Evolutionary conservation across 257 asterid species (phyloP), one percentile per base, ranked within the genome.

Genomic region (Solanum dulcamara): DNA sequence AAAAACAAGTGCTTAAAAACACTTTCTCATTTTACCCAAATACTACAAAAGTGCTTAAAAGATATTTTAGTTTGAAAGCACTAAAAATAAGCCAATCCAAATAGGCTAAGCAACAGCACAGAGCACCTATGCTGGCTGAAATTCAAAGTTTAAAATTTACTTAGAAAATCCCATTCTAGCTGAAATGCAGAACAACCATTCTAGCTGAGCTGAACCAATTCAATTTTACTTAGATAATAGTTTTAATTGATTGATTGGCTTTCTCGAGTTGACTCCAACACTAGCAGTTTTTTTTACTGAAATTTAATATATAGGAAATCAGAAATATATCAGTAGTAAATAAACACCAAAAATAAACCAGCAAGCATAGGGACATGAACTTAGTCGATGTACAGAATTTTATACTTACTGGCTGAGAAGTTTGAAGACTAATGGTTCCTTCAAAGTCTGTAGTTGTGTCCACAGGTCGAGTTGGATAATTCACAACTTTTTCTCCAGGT

Each of bases 401-500:
- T 46, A 80, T 83, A 26, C 94, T 84, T 92, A 93, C 98, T 91
- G 91, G 94, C 88, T 94, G 98, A 88, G 98, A 88, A 86, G 98
- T 94, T 91, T 96, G 99, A 84, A 96, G 97, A 87, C 97, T 96
- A 64, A 92, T 94, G 81, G 99, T 94, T 88, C 98, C 99, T 90
- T 94, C 99, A 86, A 96, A 94, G 90, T 96, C 99, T 26, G 95
- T 95, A 74, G 90, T 85, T 81, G 98, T 91, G 89, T 95, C 98
- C 90, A 96, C 98, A 35, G 99, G 99, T 83, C 99, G 96, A 87
- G 84, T 91, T 46, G 98, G 98, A 92, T 96, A 96, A 85, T 91
- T 94, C 77, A 96, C 97, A 71, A 93, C 91, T 94, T 96, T 96
- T 90, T 95, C 99, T 85, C 96, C 98, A 46, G 98, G 97, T 87